These are phyloP conservation scores for Fusarium algeriense DNA, from an alignment of 2,329 filamentous ascomycete genomes.

Conservation along the genomic window DNA sequence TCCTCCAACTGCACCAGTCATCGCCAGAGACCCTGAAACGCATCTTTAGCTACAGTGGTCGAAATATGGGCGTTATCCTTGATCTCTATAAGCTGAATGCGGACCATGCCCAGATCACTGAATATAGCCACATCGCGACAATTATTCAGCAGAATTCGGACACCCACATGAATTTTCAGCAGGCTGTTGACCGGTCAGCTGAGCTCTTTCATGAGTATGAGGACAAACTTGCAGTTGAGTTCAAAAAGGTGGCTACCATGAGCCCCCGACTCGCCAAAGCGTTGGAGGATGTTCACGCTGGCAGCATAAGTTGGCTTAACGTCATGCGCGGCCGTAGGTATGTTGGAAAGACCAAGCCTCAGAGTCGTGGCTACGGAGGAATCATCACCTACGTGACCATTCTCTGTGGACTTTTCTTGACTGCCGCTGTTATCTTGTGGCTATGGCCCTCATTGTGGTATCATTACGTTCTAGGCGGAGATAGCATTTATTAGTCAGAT, in stretches of 20 bases:
- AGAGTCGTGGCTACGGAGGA: not conserved
- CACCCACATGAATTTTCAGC: not conserved
- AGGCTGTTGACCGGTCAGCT: not conserved
- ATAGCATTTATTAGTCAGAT: not conserved
- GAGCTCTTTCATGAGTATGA: not conserved
- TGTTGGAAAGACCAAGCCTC: not conserved
- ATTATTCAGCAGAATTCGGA: not conserved
- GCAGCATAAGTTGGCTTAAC: not conserved
- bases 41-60: not conserved
- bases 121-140: not conserved
- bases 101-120: not conserved
- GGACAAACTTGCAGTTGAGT: not conserved
- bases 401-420: not conserved
- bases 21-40: not conserved
- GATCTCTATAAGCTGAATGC: constrained; percentile 6
- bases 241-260: not conserved
- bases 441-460: not conserved
- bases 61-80: not conserved
- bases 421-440: no score
- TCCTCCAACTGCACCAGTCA: not conserved
- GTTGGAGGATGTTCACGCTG: not conserved
- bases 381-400: not conserved
- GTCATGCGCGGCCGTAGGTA: not conserved
- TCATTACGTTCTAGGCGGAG: not conserved
- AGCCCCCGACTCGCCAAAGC: not conserved